These are phyloP conservation scores for Sambucus nigra DNA, from an alignment of 129 eudicot species.

Conservation along the genomic window DNA sequence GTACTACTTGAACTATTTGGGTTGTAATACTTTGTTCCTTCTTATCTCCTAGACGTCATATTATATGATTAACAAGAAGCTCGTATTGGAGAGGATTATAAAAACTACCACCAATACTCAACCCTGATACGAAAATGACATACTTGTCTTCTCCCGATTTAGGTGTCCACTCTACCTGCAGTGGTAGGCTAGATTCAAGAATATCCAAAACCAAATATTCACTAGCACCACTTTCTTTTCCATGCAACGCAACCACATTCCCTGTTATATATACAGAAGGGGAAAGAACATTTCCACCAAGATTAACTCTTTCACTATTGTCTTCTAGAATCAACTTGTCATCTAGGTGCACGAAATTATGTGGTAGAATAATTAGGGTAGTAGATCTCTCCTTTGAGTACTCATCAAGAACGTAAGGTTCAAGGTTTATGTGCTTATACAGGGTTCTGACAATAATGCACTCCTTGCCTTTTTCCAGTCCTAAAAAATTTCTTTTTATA, in stretches of 20 bases:
- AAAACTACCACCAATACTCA: slow-evolving; percentile 65
- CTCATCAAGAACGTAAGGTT: slow-evolving; percentile 81
- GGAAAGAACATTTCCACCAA: slow-evolving; percentile 42
- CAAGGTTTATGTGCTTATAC: slow-evolving; percentile 92
- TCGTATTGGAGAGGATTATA: slow-evolving; percentile 81
- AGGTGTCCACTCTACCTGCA: slow-evolving; percentile 54
- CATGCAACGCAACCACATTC: slow-evolving; percentile 77
- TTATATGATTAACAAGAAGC: slow-evolving; percentile 85
- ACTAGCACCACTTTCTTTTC: slow-evolving; percentile 70
- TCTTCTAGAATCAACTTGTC: slow-evolving; percentile 84
- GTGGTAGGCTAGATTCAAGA: slow-evolving; percentile 88
- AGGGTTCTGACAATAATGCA: slow-evolving; percentile 93
- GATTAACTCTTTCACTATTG: slow-evolving; percentile 89
- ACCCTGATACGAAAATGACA: slow-evolving; percentile 80
- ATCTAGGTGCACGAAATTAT: slow-evolving; percentile 73
- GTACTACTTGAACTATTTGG: slow-evolving; percentile 82
- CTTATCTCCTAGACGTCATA: slow-evolving; percentile 93
- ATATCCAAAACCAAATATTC: slow-evolving; percentile 71
- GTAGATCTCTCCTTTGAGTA: slow-evolving; percentile 91
- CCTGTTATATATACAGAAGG: slow-evolving; percentile 94
- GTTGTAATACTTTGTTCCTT: slow-evolving; percentile 90
- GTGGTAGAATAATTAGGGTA: slow-evolving; percentile 61
- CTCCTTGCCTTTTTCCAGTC: slow-evolving; percentile 72
- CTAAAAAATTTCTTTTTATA: slow-evolving; percentile 75
- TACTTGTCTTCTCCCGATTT: slow-evolving; percentile 70